Evolutionary conservation across 306 rosid species (phyloP).

Genomic region (Vigna mungo): DNA sequence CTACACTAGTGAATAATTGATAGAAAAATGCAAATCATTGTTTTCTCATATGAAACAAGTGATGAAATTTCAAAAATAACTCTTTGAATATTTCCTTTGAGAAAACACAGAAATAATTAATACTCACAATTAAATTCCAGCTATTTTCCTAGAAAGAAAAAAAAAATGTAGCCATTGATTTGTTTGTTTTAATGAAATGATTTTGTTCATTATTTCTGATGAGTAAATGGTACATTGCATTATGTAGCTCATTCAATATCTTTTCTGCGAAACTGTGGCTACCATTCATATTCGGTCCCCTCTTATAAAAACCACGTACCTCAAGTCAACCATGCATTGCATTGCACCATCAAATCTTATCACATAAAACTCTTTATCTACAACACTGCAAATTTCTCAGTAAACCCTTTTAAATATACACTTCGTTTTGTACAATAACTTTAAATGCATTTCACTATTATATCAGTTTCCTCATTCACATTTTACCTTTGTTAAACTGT

Average conservation of each 20-base stretch:
- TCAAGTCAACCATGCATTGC: conserved; percentile 1
- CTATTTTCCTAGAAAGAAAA: not conserved
- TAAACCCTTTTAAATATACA: too few relatives aligned
- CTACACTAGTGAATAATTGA: too few relatives aligned
- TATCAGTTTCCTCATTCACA: not conserved
- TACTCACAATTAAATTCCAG: not conserved
- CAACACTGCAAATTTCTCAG: not conserved
- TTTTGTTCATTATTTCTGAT: not conserved
- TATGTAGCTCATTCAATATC: not conserved
- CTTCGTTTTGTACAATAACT: not conserved
- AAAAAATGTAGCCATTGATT: not conserved
- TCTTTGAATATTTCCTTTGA: not conserved
- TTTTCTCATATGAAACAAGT: not conserved
- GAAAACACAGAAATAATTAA: not conserved
- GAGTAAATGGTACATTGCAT: not conserved
- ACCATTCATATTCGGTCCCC: conserved; percentile 19
- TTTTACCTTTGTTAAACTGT: not conserved
- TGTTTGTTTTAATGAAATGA: not conserved
- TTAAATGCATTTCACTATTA: not conserved
- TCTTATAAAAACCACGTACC: not conserved
- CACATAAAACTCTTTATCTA: not conserved
- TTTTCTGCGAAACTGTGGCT: not conserved
- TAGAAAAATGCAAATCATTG: too few relatives aligned
- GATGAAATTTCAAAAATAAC: not conserved
- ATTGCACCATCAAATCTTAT: not conserved